Evolutionary conservation across 495 filamentous ascomycete genomes (phyloP), one percentile per base, ranked within the genome.

Genomic region (Coniosporium apollinis): DNA sequence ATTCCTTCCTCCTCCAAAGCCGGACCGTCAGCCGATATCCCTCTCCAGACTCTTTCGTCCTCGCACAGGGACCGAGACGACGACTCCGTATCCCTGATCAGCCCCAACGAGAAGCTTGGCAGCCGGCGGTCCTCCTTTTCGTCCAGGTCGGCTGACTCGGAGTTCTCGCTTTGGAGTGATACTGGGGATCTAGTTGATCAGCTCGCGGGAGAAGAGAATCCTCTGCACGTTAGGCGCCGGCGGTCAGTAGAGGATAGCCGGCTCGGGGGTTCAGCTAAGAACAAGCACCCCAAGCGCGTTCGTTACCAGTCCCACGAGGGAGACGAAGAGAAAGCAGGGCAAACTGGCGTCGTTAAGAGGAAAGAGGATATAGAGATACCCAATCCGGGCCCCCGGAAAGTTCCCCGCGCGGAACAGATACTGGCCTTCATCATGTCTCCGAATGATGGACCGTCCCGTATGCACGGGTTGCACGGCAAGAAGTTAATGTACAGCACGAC

Each of bases 161-260:
- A 78, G 45, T 77, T 79, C 55, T 86, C 82, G 19, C 56, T 70
- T 37, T 93, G 83, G 85, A 82, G 82, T 51, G 83, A 93, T 50
- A 89, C 85, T 31, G 89, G 84, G 34, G 89, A 94, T 59, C 69
- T 96, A 40, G 79, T 79, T 45, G 84, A 93, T 61, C 86, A 91
- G 66, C 66, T 84, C 45, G 75, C 71, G 35, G 79, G 76, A 58
- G 69, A 72, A 42, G 80, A 89, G 56, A 79, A 91, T 57, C 79
- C 82, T 33, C 59, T 84, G 39, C 73, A 67, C 43, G 7, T 70
- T 49, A 67, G 62, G 38, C 61, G 82, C 37, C 65, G 63, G 49
- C 64, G 71, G 34, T 72, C 72, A 39, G 57, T 76, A 22, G 69
- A 76, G 51, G 70, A 72, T 41, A 62, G 66, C 36, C 58, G 60